Percentiles rank a stretch among this genome's conserved stretches.
phyloP scores from a whole-genome alignment of 768 basidiomycete species.

The Psilocybe azurescens region DNA sequence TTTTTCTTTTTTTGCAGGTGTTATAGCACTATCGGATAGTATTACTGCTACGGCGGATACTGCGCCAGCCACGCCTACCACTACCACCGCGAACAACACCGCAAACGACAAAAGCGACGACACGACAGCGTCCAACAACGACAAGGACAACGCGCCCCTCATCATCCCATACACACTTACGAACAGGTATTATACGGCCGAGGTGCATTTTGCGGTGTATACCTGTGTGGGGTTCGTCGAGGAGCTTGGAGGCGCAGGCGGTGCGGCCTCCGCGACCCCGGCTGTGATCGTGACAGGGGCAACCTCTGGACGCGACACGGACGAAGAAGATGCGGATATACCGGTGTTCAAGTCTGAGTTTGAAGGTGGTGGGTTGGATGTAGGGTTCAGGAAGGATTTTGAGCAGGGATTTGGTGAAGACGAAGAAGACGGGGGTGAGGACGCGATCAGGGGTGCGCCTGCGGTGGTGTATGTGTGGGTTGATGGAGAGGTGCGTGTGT shows the following conservation, averaged over 20 bases:
- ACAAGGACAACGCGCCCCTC: background rate
- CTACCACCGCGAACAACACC: background rate
- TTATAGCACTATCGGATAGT: background rate
- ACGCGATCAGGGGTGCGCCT: conserved; percentile 45
- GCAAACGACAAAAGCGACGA: background rate
- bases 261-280: background rate
- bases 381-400: background rate
- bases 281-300: too few relatives aligned
- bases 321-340: background rate
- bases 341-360: background rate
- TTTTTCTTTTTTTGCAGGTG: background rate
- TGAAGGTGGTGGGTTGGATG: background rate
- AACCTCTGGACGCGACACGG: background rate
- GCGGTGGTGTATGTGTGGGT: conserved; percentile 79
- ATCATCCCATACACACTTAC: conserved; percentile 18
- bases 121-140: background rate
- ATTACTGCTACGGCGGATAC: background rate
- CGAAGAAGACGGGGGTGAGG: background rate
- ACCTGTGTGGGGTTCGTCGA: conserved; percentile 33
- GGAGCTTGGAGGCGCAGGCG: conserved; percentile 38
- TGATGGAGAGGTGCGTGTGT: conserved; percentile 61
- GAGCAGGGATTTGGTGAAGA: background rate
- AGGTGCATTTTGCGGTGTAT: conserved; percentile 68
- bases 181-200: conserved; percentile 77
- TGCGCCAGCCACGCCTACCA: background rate